A percentile compares a stretch with the other conserved stretches of the same genome.
These are phyloP conservation scores for Aureobasidium melanogenum DNA, from an alignment of 2,329 filamentous ascomycete species.

Conservation along the genomic window DNA sequence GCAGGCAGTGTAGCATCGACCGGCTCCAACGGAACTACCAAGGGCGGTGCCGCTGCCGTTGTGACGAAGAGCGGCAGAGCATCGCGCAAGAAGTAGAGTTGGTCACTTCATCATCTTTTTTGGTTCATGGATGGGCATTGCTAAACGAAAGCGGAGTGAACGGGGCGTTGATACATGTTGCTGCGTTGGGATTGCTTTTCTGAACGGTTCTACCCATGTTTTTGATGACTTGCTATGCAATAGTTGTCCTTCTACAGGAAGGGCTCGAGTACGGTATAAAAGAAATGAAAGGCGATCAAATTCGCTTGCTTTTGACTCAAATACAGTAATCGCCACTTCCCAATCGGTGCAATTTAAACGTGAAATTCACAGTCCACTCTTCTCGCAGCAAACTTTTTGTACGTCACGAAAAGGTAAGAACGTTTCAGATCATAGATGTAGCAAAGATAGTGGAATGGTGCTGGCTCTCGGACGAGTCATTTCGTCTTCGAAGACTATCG, in stretches of 20 bases:
- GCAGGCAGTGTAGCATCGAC: conserved; percentile 82
- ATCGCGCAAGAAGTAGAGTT: conserved; percentile 8
- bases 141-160: neutral
- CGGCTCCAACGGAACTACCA: conserved; percentile 41
- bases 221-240: conserved; percentile 5
- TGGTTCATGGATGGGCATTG: neutral
- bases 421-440: too few relatives aligned
- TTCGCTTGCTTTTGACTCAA: neutral
- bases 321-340: neutral
- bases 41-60: conserved; percentile 26
- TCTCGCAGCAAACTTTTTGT: too few relatives aligned
- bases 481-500: too few relatives aligned
- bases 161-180: conserved; percentile 2
- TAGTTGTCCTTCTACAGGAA: neutral
- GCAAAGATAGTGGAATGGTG: too few relatives aligned
- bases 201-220: neutral
- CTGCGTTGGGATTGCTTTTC: neutral
- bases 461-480: too few relatives aligned
- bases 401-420: too few relatives aligned
- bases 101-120: neutral
- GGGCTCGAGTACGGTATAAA: neutral
- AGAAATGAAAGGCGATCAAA: neutral
- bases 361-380: too few relatives aligned
- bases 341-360: too few relatives aligned
- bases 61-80: conserved; percentile 8